Percentiles rank a stretch among this genome's conserved stretches.
Conservation (phyloP, 257 asterid genomes). For the Solanum dulcamara region DNA sequence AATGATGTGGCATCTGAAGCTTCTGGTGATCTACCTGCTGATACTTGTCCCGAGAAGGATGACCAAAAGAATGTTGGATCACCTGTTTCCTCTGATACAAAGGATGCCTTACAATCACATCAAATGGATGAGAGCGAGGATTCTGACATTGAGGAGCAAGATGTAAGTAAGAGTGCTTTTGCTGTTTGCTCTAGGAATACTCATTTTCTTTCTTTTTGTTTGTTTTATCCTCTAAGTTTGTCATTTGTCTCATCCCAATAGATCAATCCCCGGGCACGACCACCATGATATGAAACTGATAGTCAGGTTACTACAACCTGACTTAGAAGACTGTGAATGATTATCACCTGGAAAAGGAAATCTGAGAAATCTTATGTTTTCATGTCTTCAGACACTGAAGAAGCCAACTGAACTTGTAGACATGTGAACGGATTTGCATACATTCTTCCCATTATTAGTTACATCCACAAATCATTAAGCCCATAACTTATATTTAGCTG, state of each 20-base stretch:
- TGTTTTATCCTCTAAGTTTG: neutral
- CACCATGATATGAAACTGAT: neutral
- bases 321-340: neutral
- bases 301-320: neutral
- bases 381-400: neutral
- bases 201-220: conserved; percentile 3
- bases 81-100: neutral
- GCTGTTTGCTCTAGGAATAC: neutral
- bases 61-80: conserved; percentile 36
- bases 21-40: conserved; percentile 19
- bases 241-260: neutral
- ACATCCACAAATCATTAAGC: neutral
- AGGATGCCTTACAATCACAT: conserved; percentile 13
- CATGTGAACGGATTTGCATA: neutral
- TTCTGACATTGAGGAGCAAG: conserved; percentile 80
- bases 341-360: neutral
- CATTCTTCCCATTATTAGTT: neutral
- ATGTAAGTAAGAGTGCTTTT: conserved; percentile 45
- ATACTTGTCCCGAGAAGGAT: conserved; percentile 18
- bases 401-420: neutral
- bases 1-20: conserved; percentile 20
- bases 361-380: neutral
- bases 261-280: neutral
- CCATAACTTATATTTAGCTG: neutral
- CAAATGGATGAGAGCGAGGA: conserved; percentile 51